These are phyloP conservation scores for Lachnellula occidentalis DNA, from an alignment of 2,329 filamentous ascomycete species.

Conservation along the genomic window DNA sequence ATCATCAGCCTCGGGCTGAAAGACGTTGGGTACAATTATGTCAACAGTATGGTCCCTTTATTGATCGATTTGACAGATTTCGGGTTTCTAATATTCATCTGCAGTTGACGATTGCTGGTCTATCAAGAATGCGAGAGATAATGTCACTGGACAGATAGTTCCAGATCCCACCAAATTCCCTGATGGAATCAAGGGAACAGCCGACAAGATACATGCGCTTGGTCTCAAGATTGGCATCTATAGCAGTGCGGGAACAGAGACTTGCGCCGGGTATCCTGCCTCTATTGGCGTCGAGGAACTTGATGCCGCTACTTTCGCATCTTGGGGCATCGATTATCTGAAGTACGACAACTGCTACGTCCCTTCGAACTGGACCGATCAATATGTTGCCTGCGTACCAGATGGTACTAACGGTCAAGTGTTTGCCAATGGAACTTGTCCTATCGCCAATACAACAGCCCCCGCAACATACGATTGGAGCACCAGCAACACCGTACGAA, in stretches of 20 bases:
- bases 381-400: conserved; percentile 36
- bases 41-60: conserved; percentile 37
- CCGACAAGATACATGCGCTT: conserved; percentile 47
- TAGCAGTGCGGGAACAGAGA: conserved; percentile 43
- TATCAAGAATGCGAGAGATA: conserved; percentile 37
- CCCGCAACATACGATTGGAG: conserved; percentile 46
- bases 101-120: conserved; percentile 57
- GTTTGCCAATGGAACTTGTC: conserved; percentile 37
- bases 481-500: conserved; percentile 36
- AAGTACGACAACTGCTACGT: conserved; percentile 54
- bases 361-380: conserved; percentile 34
- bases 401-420: conserved; percentile 28
- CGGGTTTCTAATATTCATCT: conserved; percentile 1
- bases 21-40: conserved; percentile 49
- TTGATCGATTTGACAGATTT: not conserved
- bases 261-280: conserved; percentile 34
- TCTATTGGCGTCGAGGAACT: conserved; percentile 50
- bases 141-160: conserved; percentile 39
- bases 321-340: conserved; percentile 55
- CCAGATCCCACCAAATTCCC: conserved; percentile 50
- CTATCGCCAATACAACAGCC: conserved; percentile 32
- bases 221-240: conserved; percentile 62
- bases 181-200: conserved; percentile 49
- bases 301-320: conserved; percentile 52
- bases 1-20: conserved; percentile 44